Conservation (phyloP, 2,329 filamentous ascomycete genomes). For the Drechslerella coelobrocha region DNA sequence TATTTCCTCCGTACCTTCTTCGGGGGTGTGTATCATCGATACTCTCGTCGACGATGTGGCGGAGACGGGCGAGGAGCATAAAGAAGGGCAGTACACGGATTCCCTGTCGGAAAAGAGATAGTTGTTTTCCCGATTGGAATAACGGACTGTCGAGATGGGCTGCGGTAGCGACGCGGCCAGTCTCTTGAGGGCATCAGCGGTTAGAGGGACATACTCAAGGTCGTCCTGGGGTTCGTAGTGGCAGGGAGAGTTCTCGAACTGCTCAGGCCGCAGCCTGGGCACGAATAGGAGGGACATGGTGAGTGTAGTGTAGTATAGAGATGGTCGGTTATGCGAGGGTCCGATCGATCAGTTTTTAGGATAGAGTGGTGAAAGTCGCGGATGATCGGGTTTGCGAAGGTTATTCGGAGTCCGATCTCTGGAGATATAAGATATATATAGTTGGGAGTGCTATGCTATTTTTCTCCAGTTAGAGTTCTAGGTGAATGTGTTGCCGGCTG, state of each 20-base stretch:
- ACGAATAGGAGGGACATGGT: conserved; percentile 47
- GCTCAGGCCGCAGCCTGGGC: conserved; percentile 49
- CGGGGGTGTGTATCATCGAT: conserved; percentile 47
- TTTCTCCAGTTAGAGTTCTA: neutral
- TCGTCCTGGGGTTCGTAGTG: conserved; percentile 50
- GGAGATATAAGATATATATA: no score
- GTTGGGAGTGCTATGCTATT: neutral
- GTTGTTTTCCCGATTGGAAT: conserved; percentile 48
- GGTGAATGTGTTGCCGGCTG: conserved; percentile 22
- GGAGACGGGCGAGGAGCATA: conserved; percentile 45
- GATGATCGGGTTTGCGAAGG: conserved; percentile 46
- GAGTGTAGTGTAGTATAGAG: neutral
- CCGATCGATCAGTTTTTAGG: conserved; percentile 2
- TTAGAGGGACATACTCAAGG: conserved; percentile 48
- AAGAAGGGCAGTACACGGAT: conserved; percentile 46
- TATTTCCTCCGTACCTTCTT: conserved; percentile 47
- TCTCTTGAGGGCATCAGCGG: conserved; percentile 35
- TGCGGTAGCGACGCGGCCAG: conserved; percentile 42
- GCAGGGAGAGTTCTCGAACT: conserved; percentile 48
- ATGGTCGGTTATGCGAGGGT: neutral
- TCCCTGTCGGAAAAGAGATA: conserved; percentile 49
- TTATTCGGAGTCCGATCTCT: no score
- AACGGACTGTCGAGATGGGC: conserved; percentile 44
- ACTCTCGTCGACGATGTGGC: conserved; percentile 46
- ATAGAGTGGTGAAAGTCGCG: neutral